Evolutionary conservation across 805 yeast species (phyloP), one percentile per base, ranked within the genome.

Genomic region (Barnettozyma sp.): DNA sequence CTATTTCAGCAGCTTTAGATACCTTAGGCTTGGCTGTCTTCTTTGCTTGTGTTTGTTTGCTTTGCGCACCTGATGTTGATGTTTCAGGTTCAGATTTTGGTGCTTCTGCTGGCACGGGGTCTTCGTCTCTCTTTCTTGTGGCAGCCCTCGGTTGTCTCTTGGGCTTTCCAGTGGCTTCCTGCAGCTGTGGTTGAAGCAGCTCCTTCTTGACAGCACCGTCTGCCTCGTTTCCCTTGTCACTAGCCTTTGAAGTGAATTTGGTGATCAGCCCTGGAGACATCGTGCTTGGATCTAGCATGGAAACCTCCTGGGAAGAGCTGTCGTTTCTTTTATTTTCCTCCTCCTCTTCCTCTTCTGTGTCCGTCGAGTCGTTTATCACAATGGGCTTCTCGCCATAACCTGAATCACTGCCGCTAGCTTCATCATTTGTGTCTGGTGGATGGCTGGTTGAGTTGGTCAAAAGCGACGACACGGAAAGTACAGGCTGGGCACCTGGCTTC

Each of bases 1-100:
- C 42, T 5, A 28, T 1, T 16, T 36, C 42, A 22, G 39, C 35
- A 20, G 42, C 39, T 18, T 30, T 40, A 2, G 27, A 14, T 7
- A 36, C 32, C 15, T 36, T 39, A 4, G 34, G n/a, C 20, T 33
- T 31, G 9, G 35, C 14, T 22, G 34, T 27, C 14, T 15, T 19
- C 19, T 7, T 11, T 17, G 22, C 19, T 6, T 13, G 25, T 19
- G 20, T 19, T 34, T 39, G 34, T 27, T 41, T 30, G 7, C 22
- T 9, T n/a, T n/a, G n/a, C 3, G 32, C 37, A 24, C 39, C 37
- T 13, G 41, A 39, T 22, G 34, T 29, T 17, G 35, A 31, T 2
- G 17, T 11, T 20, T 13, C 16, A 9, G 16, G 25, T 12, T 22
- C 14, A 21, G 25, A 17, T 10, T 16, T 26, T 21, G 7, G 8